A percentile compares a stretch with the other conserved stretches of the same genome.
Conservation (phyloP, 257 asterid genomes). For the Striga asiatica region DNA sequence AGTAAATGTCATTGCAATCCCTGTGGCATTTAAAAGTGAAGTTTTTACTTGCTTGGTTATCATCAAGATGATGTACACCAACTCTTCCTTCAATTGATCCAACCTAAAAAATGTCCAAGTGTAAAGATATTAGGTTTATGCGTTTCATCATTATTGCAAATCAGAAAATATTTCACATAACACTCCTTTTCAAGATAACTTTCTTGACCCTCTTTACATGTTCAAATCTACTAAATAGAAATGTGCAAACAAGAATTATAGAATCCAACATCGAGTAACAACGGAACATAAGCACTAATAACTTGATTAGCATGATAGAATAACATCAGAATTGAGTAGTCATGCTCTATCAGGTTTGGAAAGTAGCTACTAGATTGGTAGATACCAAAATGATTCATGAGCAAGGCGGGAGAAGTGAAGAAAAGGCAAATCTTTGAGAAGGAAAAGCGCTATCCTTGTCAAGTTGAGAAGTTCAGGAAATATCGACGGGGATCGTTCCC, state of each 20-base stretch:
- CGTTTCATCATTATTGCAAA: background rate
- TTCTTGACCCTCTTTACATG: background rate
- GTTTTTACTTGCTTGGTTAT: conserved; percentile 52
- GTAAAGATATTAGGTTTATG: background rate
- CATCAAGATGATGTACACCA: conserved; percentile 91
- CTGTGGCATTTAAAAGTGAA: conserved; percentile 95
- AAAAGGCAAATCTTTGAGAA: no score
- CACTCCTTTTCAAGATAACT: background rate
- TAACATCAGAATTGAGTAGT: no score
- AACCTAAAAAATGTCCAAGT: conserved; percentile 30
- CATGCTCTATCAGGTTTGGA: no score
- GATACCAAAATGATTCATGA: no score
- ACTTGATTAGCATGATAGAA: no score
- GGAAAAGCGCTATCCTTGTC: no score
- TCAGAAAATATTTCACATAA: background rate
- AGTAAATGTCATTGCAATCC: conserved; percentile 63
- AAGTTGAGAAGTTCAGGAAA: no score
- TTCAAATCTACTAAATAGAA: background rate
- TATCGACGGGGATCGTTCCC: no score
- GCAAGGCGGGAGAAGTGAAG: no score
- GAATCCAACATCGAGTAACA: background rate
- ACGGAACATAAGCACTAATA: no score
- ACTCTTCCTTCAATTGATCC: conserved; percentile 96
- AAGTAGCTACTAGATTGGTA: no score
- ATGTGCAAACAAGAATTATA: background rate